Base-by-base conservation (phyloP, 2,329 filamentous ascomycete genomes). In the Metarhizium anisopliae region DNA sequence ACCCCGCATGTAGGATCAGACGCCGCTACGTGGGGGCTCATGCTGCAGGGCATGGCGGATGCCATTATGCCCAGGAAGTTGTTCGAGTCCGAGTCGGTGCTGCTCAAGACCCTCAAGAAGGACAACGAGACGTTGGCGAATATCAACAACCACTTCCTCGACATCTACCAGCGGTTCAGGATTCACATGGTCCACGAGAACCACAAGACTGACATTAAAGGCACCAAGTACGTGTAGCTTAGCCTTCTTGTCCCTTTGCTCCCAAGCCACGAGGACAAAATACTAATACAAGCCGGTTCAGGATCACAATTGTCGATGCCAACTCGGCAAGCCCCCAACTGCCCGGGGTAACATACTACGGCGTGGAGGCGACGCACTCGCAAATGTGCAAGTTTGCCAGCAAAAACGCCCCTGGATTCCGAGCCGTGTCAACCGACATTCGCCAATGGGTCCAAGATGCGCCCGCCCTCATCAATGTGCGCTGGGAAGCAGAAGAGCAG, bases 111-210 rank as follows among this genome's bases (percentile, higher is more conserved):
- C 2, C 75, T 92, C n/a, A 85, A 85, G 66, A 82, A 77, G 52
- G 84, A 90, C 64, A 90, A 86, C 57, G 87, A 90, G 69, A 87
- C 82, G 0, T 70, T 92, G 5, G 82, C 87, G 62, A 85, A 86
- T 58, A 90, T 92, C 68, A 90, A 89, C 67, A 81, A 76, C 53
- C 79, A 85, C 56, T 92, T 92, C 61, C 75, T 85, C 18, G 84
- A 90, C 53, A 83, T 90, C 32, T 84, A 88, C 59, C 79, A 83
- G 56, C 78, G 83, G 1, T 90, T 89, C 64, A 80, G 83, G 60
- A 83, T 91, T 52, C 87, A 87, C 63, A 89, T 90, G 79, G 88
- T 84, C 42, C 86, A 90, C 55, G 88, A 92, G 65, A 85, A 84
- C 50, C 82, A 85, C 61, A 86, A 85, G 59, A 89, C 86, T 0